Conservation (phyloP, 1,139 yeast species). For the Diutina pseudorugosa region DNA sequence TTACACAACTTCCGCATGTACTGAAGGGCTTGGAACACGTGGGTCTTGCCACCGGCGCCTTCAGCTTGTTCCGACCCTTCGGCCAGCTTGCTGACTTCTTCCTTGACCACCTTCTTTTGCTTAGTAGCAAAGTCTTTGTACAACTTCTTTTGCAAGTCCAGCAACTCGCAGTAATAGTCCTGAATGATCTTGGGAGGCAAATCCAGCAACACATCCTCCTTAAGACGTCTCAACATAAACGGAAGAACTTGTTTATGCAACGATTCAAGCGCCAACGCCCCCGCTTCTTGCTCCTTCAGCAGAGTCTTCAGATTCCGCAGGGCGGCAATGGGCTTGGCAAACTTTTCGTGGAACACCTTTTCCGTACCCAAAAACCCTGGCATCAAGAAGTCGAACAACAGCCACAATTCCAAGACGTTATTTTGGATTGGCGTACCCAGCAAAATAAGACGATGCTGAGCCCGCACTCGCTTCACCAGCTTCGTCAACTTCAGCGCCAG, state of each 20-base stretch:
- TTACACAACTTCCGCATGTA: slow-evolving; percentile 96
- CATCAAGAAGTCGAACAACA: slow-evolving; percentile 93
- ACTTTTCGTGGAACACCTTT: slow-evolving; percentile 85
- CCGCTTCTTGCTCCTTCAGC: slow-evolving; percentile 92
- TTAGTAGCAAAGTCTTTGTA: slow-evolving; percentile 87
- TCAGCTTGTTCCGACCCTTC: not conserved
- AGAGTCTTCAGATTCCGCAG: slow-evolving; percentile 85
- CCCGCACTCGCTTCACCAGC: slow-evolving; percentile 69
- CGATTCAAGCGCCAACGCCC: slow-evolving; percentile 91
- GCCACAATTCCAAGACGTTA: slow-evolving; percentile 93
- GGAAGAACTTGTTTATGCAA: slow-evolving; percentile 95
- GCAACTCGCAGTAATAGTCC: slow-evolving; percentile 92
- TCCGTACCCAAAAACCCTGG: slow-evolving; percentile 97
- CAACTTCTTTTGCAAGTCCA: slow-evolving; percentile 77
- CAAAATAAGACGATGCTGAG: slow-evolving; percentile 81
- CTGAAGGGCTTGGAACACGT: slow-evolving; percentile 94
- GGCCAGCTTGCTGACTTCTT: slow-evolving; percentile 30
- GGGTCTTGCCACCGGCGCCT: slow-evolving; percentile 40
- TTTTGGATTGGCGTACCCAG: slow-evolving; percentile 99
- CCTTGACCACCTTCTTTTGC: slow-evolving; percentile 62
- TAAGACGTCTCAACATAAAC: slow-evolving; percentile 87
- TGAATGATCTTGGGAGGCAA: slow-evolving; percentile 97
- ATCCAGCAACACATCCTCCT: slow-evolving; percentile 92
- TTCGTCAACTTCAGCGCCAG: slow-evolving; percentile 80
- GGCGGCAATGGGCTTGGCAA: slow-evolving; percentile 95